Conservation (phyloP, 257 asterid species). For the Gentiana straminea region DNA sequence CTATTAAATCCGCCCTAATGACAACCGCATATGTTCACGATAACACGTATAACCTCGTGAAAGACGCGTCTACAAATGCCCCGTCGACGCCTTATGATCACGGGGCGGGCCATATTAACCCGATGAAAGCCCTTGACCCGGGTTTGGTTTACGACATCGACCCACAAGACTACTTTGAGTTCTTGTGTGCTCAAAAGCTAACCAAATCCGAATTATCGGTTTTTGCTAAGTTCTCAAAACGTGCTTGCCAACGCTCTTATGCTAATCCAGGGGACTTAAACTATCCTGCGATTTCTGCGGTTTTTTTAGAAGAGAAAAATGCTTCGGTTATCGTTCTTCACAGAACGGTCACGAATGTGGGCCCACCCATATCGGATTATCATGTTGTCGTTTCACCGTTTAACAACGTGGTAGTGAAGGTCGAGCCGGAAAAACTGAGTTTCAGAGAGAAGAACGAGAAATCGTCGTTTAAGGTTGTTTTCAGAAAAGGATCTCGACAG, state of each 20-base stretch:
- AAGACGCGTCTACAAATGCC: slow-evolving; percentile 43
- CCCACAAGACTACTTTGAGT: slow-evolving; percentile 73
- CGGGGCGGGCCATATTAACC: slow-evolving; percentile 87
- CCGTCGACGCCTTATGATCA: slow-evolving; percentile 69
- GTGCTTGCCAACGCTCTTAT: slow-evolving; percentile 35
- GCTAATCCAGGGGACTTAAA: slow-evolving; percentile 53
- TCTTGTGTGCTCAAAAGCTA: slow-evolving; percentile 60
- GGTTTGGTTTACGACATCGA: slow-evolving; percentile 71
- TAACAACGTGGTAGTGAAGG: slow-evolving; percentile 48
- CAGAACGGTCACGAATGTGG: slow-evolving; percentile 79
- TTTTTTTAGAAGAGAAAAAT: slow-evolving; percentile 39
- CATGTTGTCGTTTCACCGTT: slow-evolving; percentile 48
- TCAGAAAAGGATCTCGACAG: slow-evolving; percentile 30
- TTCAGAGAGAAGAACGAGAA: slow-evolving; percentile 40
- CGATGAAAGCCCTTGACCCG: slow-evolving; percentile 59
- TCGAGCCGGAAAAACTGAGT: slow-evolving; percentile 46
- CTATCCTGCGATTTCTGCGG: slow-evolving; percentile 73
- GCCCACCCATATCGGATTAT: slow-evolving; percentile 51
- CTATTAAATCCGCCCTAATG: slow-evolving; percentile 82
- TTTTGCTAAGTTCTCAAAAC: slow-evolving; percentile 44
- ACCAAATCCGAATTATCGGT: slow-evolving; percentile 48
- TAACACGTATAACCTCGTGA: slow-evolving; percentile 39
- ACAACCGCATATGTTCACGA: slow-evolving; percentile 81
- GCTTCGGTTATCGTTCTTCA: slow-evolving; percentile 27
- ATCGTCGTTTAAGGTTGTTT: slow-evolving; percentile 41